These are phyloP conservation scores for Colletotrichum sp. DNA, from an alignment of 2,329 filamentous ascomycete species.

Conservation along the genomic window DNA sequence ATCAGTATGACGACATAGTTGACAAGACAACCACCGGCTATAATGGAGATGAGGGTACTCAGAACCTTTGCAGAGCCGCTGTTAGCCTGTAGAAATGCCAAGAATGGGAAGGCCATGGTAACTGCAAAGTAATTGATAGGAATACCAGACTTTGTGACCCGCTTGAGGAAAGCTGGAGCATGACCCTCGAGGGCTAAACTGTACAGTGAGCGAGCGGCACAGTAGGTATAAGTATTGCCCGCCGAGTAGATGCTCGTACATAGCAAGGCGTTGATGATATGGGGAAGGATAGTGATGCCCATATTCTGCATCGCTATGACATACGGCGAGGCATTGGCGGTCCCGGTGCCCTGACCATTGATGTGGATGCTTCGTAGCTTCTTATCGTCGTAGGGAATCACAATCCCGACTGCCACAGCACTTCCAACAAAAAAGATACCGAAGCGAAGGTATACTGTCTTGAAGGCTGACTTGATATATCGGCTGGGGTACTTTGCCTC, in stretches of 20 bases:
- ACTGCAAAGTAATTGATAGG: constrained; percentile 20
- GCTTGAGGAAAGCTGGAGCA: constrained; percentile 42
- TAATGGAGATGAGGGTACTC: constrained; percentile 70
- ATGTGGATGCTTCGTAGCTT: constrained; percentile 60
- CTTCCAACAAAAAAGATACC: constrained; percentile 54
- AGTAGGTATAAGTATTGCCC: constrained; percentile 61
- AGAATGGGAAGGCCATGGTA: not conserved
- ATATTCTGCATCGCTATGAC: constrained; percentile 69
- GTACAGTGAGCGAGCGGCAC: constrained; percentile 60
- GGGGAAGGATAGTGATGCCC: constrained; percentile 63
- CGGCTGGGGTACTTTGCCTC: constrained; percentile 67
- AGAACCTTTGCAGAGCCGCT: constrained; percentile 66
- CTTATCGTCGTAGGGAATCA: constrained; percentile 68
- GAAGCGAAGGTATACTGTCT: constrained; percentile 71
- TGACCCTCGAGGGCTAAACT: constrained; percentile 57
- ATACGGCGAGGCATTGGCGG: constrained; percentile 55
- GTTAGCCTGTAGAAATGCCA: constrained; percentile 16
- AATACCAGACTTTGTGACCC: constrained; percentile 39
- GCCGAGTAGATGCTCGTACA: constrained; percentile 66
- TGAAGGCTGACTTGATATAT: constrained; percentile 60
- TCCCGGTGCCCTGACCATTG: constrained; percentile 52
- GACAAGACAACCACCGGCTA: constrained; percentile 50
- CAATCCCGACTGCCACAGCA: constrained; percentile 68
- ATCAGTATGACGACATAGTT: constrained; percentile 34
- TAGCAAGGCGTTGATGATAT: constrained; percentile 66